Percentiles rank a stretch among this genome's conserved stretches.
Conservation (phyloP, 1,284 basidiomycete species). For the Cutaneotrichosporon sp. region DNA sequence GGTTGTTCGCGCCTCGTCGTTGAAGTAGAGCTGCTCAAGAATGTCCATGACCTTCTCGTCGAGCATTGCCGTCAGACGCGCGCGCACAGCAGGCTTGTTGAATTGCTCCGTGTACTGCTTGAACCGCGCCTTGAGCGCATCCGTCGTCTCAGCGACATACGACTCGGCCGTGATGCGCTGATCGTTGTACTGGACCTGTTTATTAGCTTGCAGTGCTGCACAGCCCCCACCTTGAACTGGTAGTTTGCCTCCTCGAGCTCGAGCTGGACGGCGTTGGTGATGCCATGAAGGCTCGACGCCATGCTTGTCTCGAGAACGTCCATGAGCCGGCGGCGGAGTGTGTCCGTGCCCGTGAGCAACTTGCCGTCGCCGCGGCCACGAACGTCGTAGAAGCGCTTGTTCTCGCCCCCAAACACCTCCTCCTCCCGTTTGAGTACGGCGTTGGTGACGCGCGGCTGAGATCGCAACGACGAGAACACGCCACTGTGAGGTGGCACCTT, state of each 20-base stretch:
- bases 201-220: constrained; percentile 55
- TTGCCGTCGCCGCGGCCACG: constrained; percentile 34
- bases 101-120: constrained; percentile 80
- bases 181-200: constrained; percentile 90
- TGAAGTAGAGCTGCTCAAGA: constrained; percentile 95
- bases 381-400: constrained; percentile 56
- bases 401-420: constrained; percentile 72
- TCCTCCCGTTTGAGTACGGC: constrained; percentile 67
- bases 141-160: constrained; percentile 96
- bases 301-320: constrained; percentile 95
- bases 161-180: constrained; percentile 88
- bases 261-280: constrained; percentile 92
- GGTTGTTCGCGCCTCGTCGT: constrained; percentile 66
- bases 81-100: constrained; percentile 80
- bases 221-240: constrained; percentile 73
- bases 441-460: constrained; percentile 46
- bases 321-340: constrained; percentile 83
- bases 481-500: constrained; percentile 54
- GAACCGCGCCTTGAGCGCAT: constrained; percentile 84
- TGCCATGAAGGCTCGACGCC: constrained; percentile 89
- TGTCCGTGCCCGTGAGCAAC: constrained; percentile 84
- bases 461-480: constrained; percentile 46
- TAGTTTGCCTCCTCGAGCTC: constrained; percentile 95
- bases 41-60: constrained; percentile 97
- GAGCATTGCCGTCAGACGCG: constrained; percentile 81